These are phyloP conservation scores for Hibiscus syriacus DNA, from an alignment of 345 rosid genomes.

Conservation along the genomic window DNA sequence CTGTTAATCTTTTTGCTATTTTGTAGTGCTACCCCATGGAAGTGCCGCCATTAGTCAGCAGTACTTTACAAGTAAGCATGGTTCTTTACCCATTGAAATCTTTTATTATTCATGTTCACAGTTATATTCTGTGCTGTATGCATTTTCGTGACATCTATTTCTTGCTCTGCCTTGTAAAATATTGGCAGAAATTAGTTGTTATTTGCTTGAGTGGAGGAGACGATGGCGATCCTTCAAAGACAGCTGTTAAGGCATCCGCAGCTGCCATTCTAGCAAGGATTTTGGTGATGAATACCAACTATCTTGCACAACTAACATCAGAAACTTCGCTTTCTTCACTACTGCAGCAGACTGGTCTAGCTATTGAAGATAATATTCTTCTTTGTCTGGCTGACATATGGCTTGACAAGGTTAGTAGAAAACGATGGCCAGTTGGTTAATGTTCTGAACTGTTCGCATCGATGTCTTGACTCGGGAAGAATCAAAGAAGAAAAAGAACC, in stretches of 20 bases:
- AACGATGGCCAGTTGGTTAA: not conserved
- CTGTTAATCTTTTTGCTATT: conserved; percentile 4
- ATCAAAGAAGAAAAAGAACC: not conserved
- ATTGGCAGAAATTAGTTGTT: conserved; percentile 66
- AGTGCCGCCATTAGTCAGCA: too few relatives aligned
- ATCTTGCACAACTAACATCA: too few relatives aligned
- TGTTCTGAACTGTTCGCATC: too few relatives aligned
- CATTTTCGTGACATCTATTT: conserved; percentile 9
- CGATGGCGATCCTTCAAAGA: conserved; percentile 70
- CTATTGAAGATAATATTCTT: too few relatives aligned
- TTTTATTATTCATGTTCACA: too few relatives aligned
- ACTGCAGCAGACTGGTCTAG: conserved; percentile 70
- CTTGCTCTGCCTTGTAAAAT: conserved; percentile 7
- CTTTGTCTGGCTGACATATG: too few relatives aligned
- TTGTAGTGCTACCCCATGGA: conserved; percentile 88
- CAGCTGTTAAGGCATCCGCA: conserved; percentile 74
- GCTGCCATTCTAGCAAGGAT: conserved; percentile 86
- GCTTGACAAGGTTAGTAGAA: too few relatives aligned
- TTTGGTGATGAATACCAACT: conserved; percentile 90
- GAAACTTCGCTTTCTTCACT: too few relatives aligned
- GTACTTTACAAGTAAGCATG: too few relatives aligned
- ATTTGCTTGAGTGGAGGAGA: conserved; percentile 89
- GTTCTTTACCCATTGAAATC: too few relatives aligned
- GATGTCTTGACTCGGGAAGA: not conserved
- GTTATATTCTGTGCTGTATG: conserved; percentile 5